phyloP scores from a whole-genome alignment of 1,139 yeast species.

The Hansenula anomala region DNA sequence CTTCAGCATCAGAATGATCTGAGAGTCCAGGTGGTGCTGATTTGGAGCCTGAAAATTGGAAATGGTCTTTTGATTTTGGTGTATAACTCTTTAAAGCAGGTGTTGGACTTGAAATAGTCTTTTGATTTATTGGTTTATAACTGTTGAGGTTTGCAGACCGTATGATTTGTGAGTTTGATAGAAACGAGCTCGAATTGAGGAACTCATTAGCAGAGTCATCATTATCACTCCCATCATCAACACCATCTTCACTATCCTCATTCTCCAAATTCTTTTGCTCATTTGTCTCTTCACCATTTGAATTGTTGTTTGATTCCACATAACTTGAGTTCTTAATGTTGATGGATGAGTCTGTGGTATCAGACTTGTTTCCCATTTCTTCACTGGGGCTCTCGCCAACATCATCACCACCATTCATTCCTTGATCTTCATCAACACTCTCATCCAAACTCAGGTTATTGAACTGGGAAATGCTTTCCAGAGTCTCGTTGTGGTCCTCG shows the following conservation, averaged over 20 bases:
- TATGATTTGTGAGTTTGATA: constrained; percentile 21
- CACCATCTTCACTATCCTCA: not conserved
- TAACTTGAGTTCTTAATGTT: not conserved
- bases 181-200: constrained; percentile 21
- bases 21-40: not conserved
- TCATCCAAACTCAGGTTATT: not conserved
- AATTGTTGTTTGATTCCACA: not conserved
- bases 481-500: not conserved
- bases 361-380: not conserved
- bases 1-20: constrained; percentile 8
- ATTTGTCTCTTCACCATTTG: not conserved
- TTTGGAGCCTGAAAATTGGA: constrained; percentile 7
- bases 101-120: constrained; percentile 15
- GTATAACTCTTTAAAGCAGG: constrained; percentile 6
- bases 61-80: constrained; percentile 4
- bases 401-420: not conserved
- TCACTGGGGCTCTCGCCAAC: not conserved
- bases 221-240: constrained; percentile 3
- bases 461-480: not conserved
- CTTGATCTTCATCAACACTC: not conserved
- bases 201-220: constrained; percentile 17
- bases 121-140: constrained; percentile 8
- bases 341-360: not conserved
- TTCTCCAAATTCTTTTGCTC: constrained; percentile 1
- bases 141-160: constrained; percentile 15